These are phyloP conservation scores for Scheffersomyces titani DNA, from an alignment of 1,139 yeast genomes.

Conservation along the genomic window DNA sequence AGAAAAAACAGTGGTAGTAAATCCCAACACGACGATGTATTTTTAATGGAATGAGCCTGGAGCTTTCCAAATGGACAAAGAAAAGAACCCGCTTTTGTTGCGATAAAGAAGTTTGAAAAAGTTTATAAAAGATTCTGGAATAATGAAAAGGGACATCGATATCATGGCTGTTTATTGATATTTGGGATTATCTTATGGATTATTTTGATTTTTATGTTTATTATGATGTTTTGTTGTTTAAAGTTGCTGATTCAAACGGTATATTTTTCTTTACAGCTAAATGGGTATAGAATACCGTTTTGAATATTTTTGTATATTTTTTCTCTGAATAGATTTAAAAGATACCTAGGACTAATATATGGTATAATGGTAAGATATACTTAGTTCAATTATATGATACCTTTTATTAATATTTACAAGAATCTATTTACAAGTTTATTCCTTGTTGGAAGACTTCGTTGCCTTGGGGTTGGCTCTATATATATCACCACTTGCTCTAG, in stretches of 20 bases:
- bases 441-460: neutral
- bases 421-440: neutral
- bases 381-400: neutral
- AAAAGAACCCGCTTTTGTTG: neutral
- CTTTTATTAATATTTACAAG: neutral
- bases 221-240: neutral
- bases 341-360: too few species aligned
- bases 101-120: neutral
- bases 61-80: slow-evolving; percentile 11
- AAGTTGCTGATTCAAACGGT: neutral
- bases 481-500: slow-evolving; percentile 49
- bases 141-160: neutral
- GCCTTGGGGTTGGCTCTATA: slow-evolving; percentile 24
- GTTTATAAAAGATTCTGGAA: neutral
- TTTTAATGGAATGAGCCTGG: slow-evolving; percentile 34
- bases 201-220: neutral
- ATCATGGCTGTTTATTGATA: neutral
- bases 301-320: neutral
- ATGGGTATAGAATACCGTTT: neutral
- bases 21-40: slow-evolving; percentile 26
- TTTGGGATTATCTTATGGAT: neutral
- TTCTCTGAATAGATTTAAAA: neutral
- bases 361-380: neutral
- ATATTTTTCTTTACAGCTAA: too few species aligned
- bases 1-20: slow-evolving; percentile 7